Evolutionary conservation across 2,329 filamentous ascomycete species (phyloP), one percentile per base, ranked within the genome.

Genomic region (Byssothecium circinans): DNA sequence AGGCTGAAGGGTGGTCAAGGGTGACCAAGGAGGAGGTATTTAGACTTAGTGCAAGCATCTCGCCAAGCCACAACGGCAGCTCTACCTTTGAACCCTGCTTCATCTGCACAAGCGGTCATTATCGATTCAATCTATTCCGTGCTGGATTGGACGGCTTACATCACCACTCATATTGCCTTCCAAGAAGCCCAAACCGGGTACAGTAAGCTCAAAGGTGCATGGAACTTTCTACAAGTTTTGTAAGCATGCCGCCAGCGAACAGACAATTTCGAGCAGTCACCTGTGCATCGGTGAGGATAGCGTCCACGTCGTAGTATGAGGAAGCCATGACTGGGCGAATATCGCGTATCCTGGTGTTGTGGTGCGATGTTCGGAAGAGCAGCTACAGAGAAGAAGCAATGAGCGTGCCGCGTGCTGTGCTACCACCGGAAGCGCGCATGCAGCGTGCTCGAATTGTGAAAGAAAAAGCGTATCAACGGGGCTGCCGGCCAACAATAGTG

Each of bases 1-100:
- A 82, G 3, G 89, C 86, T 0, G 82, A 71, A 1, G 94, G 92
- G 7, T 95, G 82, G 66, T 94, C 91, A 50, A 97, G 82, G 0
- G 87, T 88, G 3, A 94, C 66, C 12, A 72, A 54, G 14, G 67
- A 70, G 18, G 66, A 64, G 10, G 67, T 70, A 42, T 69, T 68
- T 15, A 70, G 57, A 45, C 57, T 64, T 36, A 95, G 81, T 23
- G 89, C 89, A 43, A 99, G 87, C 82, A 96, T 92, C 71, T 96
- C 89, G 58, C 88, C 91, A 11, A 99, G 84, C 94, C 94, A 99
- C 57, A 97, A 80, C 2, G 94, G 94, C 1, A 97, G 84, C 52
- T 87, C 82, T 38, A 97, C 79, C 35, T 86, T 84, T 1, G 90
- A 92, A 50, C 89, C 88, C 45, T 85, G 74, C 70, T 92, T 94